Percentiles rank a stretch among this genome's conserved stretches.
phyloP scores from a whole-genome alignment of 192 early-diverging fungal genomes.

The Podochytrium sp. region DNA sequence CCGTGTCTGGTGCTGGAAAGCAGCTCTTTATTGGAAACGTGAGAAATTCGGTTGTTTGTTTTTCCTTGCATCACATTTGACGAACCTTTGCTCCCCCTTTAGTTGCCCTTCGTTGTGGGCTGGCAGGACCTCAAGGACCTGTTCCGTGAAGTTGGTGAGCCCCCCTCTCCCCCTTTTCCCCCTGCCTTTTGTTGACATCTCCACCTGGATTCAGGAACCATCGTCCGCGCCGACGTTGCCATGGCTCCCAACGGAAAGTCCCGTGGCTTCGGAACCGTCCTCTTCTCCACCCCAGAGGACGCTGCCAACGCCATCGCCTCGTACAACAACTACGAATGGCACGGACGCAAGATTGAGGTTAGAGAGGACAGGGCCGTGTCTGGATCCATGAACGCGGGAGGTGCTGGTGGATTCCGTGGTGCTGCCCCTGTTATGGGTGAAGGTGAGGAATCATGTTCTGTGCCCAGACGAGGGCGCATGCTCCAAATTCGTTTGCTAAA shows the following conservation, averaged over 20 bases:
- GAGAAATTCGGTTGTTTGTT: constrained; percentile 19
- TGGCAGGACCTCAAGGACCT: constrained; percentile 74
- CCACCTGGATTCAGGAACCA: constrained; percentile 34
- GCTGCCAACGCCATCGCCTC: constrained; percentile 46
- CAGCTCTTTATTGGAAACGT: constrained; percentile 77
- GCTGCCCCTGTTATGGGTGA: background rate
- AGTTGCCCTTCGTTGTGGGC: constrained; percentile 73
- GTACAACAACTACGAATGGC: constrained; percentile 57
- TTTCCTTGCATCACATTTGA: background rate
- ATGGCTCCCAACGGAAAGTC: constrained; percentile 40
- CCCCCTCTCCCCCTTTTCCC: background rate
- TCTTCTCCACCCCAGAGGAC: constrained; percentile 45
- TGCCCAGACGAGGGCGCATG: too few species aligned
- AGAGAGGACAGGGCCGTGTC: constrained; percentile 47
- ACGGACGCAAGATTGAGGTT: constrained; percentile 53
- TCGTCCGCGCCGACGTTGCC: constrained; percentile 51
- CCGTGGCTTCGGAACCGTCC: constrained; percentile 53
- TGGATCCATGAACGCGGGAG: background rate
- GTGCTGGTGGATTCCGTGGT: background rate
- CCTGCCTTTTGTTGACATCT: background rate
- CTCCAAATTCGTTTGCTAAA: too few species aligned
- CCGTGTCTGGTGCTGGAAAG: constrained; percentile 37
- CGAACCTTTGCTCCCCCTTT: background rate
- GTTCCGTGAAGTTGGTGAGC: constrained; percentile 44
- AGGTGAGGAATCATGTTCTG: too few species aligned